Conservation (phyloP, 345 rosid genomes). For the Acer saccharum region DNA sequence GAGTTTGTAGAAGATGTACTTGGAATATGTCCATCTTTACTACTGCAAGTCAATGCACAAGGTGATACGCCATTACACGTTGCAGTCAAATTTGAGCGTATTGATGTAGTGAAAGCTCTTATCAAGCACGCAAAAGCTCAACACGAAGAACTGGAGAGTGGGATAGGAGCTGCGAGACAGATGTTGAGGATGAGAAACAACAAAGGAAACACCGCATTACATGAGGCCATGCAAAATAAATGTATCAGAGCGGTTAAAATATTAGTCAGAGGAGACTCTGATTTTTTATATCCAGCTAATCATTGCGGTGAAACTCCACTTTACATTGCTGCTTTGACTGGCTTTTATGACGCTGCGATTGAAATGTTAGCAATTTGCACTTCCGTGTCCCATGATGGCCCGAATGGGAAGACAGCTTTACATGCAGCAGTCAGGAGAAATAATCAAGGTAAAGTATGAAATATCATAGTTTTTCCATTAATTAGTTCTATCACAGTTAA, state of each 20-base stretch:
- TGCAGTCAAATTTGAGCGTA: no score
- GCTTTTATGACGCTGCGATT: not conserved
- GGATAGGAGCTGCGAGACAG: not conserved
- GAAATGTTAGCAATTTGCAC: not conserved
- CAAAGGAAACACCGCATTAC: no score
- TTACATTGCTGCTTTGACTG: not conserved
- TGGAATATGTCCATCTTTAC: not conserved
- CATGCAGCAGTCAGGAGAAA: not conserved
- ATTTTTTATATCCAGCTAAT: not conserved
- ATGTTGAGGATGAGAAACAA: no score
- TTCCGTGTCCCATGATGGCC: not conserved
- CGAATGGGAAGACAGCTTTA: not conserved
- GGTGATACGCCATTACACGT: not conserved
- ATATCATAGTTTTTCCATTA: no score
- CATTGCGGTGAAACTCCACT: not conserved
- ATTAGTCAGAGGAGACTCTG: not conserved
- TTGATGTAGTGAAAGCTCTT: not conserved
- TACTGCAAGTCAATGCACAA: not conserved
- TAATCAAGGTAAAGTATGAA: no score
- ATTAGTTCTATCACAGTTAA: no score
- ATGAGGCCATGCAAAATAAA: no score
- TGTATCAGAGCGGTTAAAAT: not conserved
- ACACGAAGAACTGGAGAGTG: not conserved
- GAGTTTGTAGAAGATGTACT: not conserved
- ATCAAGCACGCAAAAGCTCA: not conserved